Conservation (phyloP, 108 stramenopile species). For the Epithemia pelagica region DNA sequence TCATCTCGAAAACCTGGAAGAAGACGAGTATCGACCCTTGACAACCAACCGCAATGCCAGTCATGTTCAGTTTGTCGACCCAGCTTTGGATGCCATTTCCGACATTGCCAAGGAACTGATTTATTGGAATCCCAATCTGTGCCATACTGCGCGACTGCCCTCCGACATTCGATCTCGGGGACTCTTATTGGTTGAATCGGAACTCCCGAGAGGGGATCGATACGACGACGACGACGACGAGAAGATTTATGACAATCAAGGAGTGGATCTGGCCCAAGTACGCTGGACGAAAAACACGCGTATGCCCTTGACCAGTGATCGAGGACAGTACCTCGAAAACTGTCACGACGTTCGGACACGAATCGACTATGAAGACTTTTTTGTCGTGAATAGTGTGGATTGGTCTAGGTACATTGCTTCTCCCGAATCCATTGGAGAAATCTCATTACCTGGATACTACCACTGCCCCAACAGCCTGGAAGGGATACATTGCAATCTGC, state of each 20-base stretch:
- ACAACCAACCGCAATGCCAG: not conserved
- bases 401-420: slow-evolving; percentile 22
- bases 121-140: slow-evolving; percentile 23
- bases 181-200: slow-evolving; percentile 18
- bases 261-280: not conserved
- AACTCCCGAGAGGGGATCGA: not conserved
- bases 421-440: slow-evolving; percentile 31
- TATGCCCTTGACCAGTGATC: not conserved
- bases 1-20: not conserved
- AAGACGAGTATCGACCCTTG: not conserved
- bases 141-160: slow-evolving; percentile 39
- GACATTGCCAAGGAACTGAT: slow-evolving; percentile 11
- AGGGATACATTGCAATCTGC: slow-evolving; percentile 26
- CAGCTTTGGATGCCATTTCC: not conserved
- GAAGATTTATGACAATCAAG: too few relatives aligned
- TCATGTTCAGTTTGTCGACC: not conserved
- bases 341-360: not conserved
- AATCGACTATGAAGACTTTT: slow-evolving; percentile 28
- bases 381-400: slow-evolving; percentile 15
- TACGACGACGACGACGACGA: too few relatives aligned
- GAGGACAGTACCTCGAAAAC: slow-evolving; percentile 1
- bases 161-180: slow-evolving; percentile 36
- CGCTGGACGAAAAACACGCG: not conserved
- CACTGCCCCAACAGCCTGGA: not conserved
- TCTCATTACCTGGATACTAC: slow-evolving; percentile 10